Base-by-base conservation (phyloP, 2,329 filamentous ascomycete species). In the Thyridium curvatum region DNA sequence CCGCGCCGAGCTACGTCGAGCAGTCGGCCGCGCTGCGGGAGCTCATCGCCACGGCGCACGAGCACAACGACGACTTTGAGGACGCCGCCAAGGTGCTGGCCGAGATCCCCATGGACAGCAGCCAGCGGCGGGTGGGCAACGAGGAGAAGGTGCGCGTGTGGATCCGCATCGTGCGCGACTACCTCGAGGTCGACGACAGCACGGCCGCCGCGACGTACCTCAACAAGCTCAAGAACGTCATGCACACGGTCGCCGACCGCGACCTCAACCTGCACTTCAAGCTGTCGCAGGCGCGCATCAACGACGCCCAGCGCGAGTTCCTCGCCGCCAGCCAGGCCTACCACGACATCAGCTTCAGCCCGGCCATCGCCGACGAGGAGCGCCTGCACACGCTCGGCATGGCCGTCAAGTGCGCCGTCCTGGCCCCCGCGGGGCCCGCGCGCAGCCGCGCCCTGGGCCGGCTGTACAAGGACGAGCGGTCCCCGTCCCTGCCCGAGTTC, bases 181-280 rank as follows among this genome's bases (percentile, higher is more conserved):
- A 93, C 59, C 77, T 98, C 45, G 91, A 98, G 66, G 87, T 90
- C 35, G 91, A 95, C 58, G 90, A 97, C 64, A 84, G 87, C 8
- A 88, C 84, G 2, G 74, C 77, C 29, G 93, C 93, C 32, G 88
- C 94, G 58, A 78, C 76, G 31, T 94, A 90, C 58, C 74, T 98
- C 53, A 96, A 96, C 72, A 90, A 91, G 62, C 84, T 94, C 61
- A 97, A 96, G 66, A 91, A 93, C 56, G 74, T 96, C 49, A 88
- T 95, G 58, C 80, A 86, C 66, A 82, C 77, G 46, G 80, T 95
- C 26, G 66, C 74, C 21, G 81, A 95, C 58, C 76, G 81, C 30
- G 77, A 84, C 44, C 72, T 91, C 34, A 80, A 80, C 50, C 71
- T 97, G 37, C 83, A 91, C 62, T 98, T 97, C 66, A 80, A 87